Conservation (phyloP, 2,329 filamentous ascomycete species). For the Stemphylium vesicarium region DNA sequence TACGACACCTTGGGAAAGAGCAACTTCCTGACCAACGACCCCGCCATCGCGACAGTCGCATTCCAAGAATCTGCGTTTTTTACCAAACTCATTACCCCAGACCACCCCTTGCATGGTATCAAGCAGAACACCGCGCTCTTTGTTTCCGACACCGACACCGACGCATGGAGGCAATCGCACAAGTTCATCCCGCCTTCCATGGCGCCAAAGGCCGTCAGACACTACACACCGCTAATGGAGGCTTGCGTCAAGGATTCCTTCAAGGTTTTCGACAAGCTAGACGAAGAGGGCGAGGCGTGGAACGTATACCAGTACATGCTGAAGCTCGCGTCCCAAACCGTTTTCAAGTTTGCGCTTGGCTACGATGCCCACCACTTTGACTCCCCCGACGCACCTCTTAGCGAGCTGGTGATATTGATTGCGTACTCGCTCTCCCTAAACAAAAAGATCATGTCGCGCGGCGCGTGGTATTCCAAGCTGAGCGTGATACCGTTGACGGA, state of each 20-base stretch:
- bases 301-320: conserved; percentile 26
- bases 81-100: conserved; percentile 15
- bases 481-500: conserved; percentile 13
- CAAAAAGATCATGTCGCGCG: conserved; percentile 18
- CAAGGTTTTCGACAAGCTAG: conserved; percentile 24
- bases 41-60: conserved; percentile 15
- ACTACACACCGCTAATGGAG: conserved; percentile 21
- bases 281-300: conserved; percentile 19
- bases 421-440: conserved; percentile 17
- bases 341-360: conserved; percentile 17
- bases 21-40: conserved; percentile 19
- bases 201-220: conserved; percentile 17
- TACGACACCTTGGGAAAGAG: conserved; percentile 16
- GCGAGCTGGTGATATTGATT: conserved; percentile 16
- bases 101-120: conserved; percentile 16
- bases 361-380: conserved; percentile 21
- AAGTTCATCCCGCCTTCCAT: conserved; percentile 22
- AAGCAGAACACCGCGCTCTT: conserved; percentile 19
- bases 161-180: conserved; percentile 14
- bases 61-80: conserved; percentile 21
- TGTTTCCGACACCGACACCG: conserved; percentile 17
- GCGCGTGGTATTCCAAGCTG: conserved; percentile 18
- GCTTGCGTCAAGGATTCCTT: conserved; percentile 16
- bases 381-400: conserved; percentile 4
- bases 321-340: conserved; percentile 18